Base-by-base conservation (phyloP, 768 basidiomycete genomes). In the Russula brevipes region DNA sequence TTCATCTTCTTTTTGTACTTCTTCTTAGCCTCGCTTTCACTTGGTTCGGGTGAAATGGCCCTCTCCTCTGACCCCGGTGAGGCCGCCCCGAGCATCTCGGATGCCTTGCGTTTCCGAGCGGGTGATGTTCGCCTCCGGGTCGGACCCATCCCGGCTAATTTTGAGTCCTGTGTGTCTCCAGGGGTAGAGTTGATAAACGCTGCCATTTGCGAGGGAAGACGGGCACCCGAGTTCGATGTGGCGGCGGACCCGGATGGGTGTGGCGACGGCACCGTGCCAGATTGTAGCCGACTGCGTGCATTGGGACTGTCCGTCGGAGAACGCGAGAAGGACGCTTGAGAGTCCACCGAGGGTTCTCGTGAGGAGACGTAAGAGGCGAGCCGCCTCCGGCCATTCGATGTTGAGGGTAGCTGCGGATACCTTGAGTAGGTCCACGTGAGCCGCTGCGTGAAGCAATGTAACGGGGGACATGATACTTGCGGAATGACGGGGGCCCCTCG, bases 1-100 rank as follows among this genome's bases (percentile, higher is more conserved):
- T 65, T 65, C 64, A 65, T 65, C 55, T 62, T 65, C 38, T 65
- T 65, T 54, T 65, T 65, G 51, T 65, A 65, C 19, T 65, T 65
- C 35, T 64, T 64, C 47, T 64, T 64, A 5, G 63, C 63, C 54
- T 64, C 63, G 47, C 58, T 64, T 42, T 64, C 63, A 36, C 63
- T 64, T 33, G 63, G 63, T 12, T 64, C 63, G 2, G 58, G 58
- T 24, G 63, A 64, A 12, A 60, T 3, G 0, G 39, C 63, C 33
- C 53, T 54, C 5, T 59, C 62, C 11, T 64, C 63, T 24, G 63
- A 64, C 2, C 54, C 63, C 24, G 63, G 63, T 0, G 63, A 60
- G 3, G 47, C 57, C 30, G 60, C 35, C 14, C 59, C 63, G 47
- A 60, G 53, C 63, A 64, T 64, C 53, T 64, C 63, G 12, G 59